These are phyloP conservation scores for Nannochloropsis gaditana DNA, from an alignment of 108 stramenopile genomes.

Conservation along the genomic window DNA sequence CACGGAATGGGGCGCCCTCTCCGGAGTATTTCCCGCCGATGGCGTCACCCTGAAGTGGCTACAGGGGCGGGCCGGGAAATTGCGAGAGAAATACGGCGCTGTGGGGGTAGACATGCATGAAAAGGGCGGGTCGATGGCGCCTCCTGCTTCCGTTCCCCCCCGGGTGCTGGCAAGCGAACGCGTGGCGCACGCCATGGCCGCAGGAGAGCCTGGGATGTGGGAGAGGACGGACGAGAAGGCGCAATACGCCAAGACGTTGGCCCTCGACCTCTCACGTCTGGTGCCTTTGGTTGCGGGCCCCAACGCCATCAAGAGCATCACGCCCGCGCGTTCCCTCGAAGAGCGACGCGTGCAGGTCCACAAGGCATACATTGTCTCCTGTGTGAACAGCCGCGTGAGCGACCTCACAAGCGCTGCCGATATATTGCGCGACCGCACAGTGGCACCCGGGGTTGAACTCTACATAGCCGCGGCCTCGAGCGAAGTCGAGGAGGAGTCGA, in stretches of 20 bases:
- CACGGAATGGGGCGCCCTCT: not conserved
- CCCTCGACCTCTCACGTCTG: not conserved
- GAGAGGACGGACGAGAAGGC: not conserved
- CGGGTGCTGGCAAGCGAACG: not conserved
- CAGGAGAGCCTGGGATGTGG: not conserved
- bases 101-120: not conserved
- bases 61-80: not conserved
- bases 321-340: not conserved
- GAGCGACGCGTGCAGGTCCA: not conserved
- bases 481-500: not conserved
- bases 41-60: not conserved
- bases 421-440: not conserved
- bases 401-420: not conserved
- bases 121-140: too few species aligned
- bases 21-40: not conserved
- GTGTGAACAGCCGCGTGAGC: slow-evolving; percentile 5
- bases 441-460: slow-evolving; percentile 4
- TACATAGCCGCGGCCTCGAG: slow-evolving; percentile 1
- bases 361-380: not conserved
- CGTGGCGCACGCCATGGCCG: not conserved
- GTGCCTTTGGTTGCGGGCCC: not conserved
- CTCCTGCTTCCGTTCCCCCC: not conserved
- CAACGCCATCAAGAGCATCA: not conserved
- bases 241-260: not conserved
- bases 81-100: not conserved